Conservation (phyloP, 768 basidiomycete genomes). For the Termitomyces sp. region DNA sequence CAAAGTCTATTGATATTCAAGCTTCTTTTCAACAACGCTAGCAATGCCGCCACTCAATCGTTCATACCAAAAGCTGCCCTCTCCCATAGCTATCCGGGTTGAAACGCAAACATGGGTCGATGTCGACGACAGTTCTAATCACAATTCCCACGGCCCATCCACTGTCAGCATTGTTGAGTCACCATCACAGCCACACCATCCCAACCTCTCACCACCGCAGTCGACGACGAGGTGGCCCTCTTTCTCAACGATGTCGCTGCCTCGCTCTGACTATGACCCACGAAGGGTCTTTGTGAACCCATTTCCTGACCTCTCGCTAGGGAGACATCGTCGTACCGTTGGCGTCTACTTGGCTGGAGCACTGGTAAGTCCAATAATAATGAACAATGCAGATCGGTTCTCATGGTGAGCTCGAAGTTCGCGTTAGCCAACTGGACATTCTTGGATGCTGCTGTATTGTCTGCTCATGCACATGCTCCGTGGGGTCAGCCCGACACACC, state of each 20-base stretch:
- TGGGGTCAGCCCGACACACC: constrained; percentile 66
- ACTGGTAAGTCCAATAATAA: constrained; percentile 56
- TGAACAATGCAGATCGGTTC: neutral
- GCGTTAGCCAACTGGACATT: constrained; percentile 95
- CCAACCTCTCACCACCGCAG: neutral
- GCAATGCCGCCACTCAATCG: neutral
- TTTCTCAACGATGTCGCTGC: constrained; percentile 50
- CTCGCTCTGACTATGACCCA: constrained; percentile 82
- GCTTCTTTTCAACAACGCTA: neutral
- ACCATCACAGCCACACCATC: constrained; percentile 16
- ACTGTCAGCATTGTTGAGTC: constrained; percentile 19
- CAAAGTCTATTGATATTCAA: neutral
- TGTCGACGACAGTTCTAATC: neutral
- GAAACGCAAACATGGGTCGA: constrained; percentile 27
- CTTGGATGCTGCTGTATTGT: constrained; percentile 89
- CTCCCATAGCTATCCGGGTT: constrained; percentile 25
- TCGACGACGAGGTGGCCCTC: constrained; percentile 1
- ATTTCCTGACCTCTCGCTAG: constrained; percentile 73
- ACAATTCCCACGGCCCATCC: constrained; percentile 28
- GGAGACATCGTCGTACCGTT: constrained; percentile 75
- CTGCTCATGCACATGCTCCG: constrained; percentile 80
- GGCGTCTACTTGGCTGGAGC: constrained; percentile 93
- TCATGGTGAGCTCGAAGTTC: constrained; percentile 56
- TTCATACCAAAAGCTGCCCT: neutral
- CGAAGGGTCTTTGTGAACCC: constrained; percentile 85